Percentiles rank a stretch among this genome's conserved stretches.
These are phyloP conservation scores for Pseudogymnoascus verrucosus DNA, from an alignment of 2,329 filamentous ascomycete species.

Conservation along the genomic window DNA sequence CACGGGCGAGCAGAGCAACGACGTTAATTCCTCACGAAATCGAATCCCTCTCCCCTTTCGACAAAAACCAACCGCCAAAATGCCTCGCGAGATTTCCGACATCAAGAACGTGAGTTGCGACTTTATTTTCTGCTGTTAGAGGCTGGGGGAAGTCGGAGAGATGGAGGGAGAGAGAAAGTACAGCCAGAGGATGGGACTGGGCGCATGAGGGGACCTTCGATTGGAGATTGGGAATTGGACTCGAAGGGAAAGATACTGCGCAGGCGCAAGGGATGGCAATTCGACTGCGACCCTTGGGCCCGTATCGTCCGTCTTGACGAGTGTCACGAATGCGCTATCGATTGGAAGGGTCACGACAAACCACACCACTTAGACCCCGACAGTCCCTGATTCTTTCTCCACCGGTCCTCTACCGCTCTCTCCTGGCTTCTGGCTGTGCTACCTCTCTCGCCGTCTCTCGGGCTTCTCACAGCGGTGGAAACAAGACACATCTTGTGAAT, in stretches of 20 bases:
- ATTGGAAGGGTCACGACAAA: neutral
- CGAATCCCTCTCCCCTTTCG: slow-evolving; percentile 15
- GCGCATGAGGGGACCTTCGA: neutral
- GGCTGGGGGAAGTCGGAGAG: neutral
- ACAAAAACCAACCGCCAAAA: slow-evolving; percentile 54
- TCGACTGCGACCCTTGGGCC: neutral
- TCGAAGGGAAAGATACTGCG: neutral
- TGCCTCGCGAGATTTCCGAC: slow-evolving; percentile 96
- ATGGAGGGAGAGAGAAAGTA: neutral
- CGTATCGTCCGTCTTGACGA: neutral
- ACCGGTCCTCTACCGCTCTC: neutral
- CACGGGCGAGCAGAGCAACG: slow-evolving; percentile 5
- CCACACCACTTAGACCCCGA: neutral
- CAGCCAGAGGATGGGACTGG: neutral
- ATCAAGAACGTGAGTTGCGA: slow-evolving; percentile 68
- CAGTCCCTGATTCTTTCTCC: neutral
- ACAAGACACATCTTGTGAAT: neutral
- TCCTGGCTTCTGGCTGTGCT: neutral
- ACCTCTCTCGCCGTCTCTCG: neutral
- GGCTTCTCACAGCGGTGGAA: neutral
- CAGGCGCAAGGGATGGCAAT: neutral
- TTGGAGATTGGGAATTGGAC: neutral
- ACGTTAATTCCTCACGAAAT: slow-evolving; percentile 7
- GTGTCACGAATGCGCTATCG: slow-evolving; percentile 23
- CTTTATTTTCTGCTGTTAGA: neutral